phyloP scores from a whole-genome alignment of 106 monocot species.

The Chionographis japonica region DNA sequence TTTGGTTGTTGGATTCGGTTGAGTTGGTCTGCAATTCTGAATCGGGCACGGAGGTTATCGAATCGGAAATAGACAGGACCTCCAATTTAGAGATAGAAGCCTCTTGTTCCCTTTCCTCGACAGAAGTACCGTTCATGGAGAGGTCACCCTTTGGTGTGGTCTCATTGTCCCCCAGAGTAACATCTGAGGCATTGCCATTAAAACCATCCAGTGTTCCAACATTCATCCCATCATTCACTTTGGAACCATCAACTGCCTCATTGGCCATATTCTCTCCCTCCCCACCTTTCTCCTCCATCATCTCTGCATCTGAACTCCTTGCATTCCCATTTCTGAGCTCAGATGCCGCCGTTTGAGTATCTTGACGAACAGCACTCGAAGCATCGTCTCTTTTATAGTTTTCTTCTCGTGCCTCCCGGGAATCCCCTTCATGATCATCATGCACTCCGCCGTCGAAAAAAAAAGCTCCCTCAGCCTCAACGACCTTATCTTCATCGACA shows the following conservation, averaged over 20 bases:
- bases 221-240: background rate
- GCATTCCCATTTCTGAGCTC: constrained; percentile 3
- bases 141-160: background rate
- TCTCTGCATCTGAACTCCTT: background rate
- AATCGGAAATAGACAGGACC: constrained; percentile 8
- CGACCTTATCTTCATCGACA: constrained; percentile 39
- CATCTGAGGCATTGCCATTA: constrained; percentile 3
- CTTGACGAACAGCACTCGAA: constrained; percentile 54
- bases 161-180: background rate
- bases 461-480: constrained; percentile 14
- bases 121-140: background rate
- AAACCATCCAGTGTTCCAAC: background rate
- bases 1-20: constrained; percentile 2
- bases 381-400: constrained; percentile 56
- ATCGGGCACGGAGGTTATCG: background rate
- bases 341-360: constrained; percentile 16
- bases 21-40: constrained; percentile 11
- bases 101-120: background rate
- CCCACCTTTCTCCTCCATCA: background rate
- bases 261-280: background rate
- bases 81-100: background rate
- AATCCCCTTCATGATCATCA: constrained; percentile 23
- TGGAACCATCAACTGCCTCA: constrained; percentile 5
- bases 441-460: constrained; percentile 16
- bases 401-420: constrained; percentile 57